A percentile compares a stretch with the other conserved stretches of the same genome.
Conservation (phyloP, 371 early-diverging fungal species). For the Mucor saturninus region DNA sequence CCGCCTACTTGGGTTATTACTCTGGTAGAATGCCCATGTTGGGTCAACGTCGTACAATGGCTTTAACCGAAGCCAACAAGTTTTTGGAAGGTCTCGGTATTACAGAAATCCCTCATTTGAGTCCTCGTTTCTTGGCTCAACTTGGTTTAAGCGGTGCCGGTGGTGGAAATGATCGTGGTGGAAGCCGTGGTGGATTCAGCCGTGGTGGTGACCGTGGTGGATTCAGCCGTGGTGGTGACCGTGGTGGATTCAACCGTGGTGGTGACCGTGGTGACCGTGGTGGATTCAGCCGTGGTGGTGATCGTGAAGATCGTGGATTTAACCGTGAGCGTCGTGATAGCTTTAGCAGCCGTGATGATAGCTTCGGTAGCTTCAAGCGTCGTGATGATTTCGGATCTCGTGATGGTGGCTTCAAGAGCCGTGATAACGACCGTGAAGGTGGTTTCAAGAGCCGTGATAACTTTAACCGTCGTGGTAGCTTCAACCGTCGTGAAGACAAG, state of each 20-base stretch:
- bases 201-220: conserved; percentile 13
- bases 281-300: conserved; percentile 1
- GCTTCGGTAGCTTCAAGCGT: neutral
- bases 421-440: conserved; percentile 7
- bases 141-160: conserved; percentile 42
- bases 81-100: conserved; percentile 52
- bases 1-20: conserved; percentile 72
- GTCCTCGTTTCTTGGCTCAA: conserved; percentile 49
- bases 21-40: conserved; percentile 49
- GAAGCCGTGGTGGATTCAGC: conserved; percentile 14
- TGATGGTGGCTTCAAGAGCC: conserved; percentile 7
- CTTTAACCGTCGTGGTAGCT: neutral
- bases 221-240: conserved; percentile 13
- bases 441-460: conserved; percentile 12
- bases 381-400: conserved; percentile 10
- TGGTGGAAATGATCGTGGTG: conserved; percentile 9
- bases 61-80: conserved; percentile 44
- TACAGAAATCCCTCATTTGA: conserved; percentile 55
- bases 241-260: conserved; percentile 5
- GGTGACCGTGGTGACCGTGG: neutral
- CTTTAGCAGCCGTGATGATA: conserved; percentile 8
- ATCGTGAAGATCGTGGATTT: neutral
- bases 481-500: conserved; percentile 1
- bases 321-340: conserved; percentile 1
- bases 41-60: conserved; percentile 43